Evolutionary conservation across 352 stramenopile genomes (phyloP).

Genomic region (Pythium coloratum): DNA sequence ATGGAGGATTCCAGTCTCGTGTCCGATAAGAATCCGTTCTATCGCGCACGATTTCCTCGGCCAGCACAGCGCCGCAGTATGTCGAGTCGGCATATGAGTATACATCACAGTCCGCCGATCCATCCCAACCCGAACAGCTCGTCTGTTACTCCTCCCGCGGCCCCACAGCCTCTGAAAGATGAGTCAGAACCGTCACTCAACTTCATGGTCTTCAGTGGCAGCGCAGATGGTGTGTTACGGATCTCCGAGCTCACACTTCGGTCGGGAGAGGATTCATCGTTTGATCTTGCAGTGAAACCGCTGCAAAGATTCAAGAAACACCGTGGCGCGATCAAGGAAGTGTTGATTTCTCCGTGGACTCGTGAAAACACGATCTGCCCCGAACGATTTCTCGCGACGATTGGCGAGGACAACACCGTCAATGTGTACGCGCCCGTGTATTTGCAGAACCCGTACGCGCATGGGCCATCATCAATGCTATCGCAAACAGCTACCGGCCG

Average conservation of each 20-base stretch:
- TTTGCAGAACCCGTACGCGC: constrained; percentile 33
- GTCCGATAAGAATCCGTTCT: constrained; percentile 65
- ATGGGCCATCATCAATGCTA: constrained; percentile 7
- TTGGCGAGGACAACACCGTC: constrained; percentile 59
- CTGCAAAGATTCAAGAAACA: constrained; percentile 67
- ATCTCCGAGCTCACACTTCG: constrained; percentile 56
- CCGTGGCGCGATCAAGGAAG: constrained; percentile 58
- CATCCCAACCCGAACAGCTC: constrained; percentile 4
- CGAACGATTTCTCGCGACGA: constrained; percentile 61
- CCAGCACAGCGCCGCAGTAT: constrained; percentile 32
- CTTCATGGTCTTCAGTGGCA: constrained; percentile 73
- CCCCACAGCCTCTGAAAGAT: background rate
- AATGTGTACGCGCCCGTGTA: constrained; percentile 67
- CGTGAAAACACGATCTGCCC: constrained; percentile 35
- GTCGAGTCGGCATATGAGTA: constrained; percentile 36
- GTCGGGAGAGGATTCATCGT: constrained; percentile 25
- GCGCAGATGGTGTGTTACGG: constrained; percentile 53
- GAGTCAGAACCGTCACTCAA: constrained; percentile 38
- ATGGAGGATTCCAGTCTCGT: constrained; percentile 40
- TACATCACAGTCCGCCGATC: constrained; percentile 18
- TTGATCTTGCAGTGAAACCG: constrained; percentile 43
- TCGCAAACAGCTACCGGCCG: background rate
- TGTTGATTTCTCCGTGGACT: constrained; percentile 53
- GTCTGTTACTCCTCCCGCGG: constrained; percentile 10
- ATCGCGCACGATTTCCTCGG: constrained; percentile 46